Percentiles rank a stretch among this genome's conserved stretches.
Evolutionary conservation across 768 basidiomycete species (phyloP).

Genomic region (Termitomyces eurrhizus): DNA sequence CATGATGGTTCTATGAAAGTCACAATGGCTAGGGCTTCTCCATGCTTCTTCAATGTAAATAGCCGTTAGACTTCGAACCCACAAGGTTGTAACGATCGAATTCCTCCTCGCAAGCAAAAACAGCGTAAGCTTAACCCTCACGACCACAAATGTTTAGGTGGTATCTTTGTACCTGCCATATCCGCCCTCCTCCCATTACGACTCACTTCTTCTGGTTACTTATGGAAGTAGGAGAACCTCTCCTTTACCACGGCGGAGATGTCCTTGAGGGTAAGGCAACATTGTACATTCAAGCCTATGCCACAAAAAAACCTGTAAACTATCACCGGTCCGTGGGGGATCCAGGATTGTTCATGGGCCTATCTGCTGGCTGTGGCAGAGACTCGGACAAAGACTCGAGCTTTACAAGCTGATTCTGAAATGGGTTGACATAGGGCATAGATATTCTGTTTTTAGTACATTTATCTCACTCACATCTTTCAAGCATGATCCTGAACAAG

Average conservation of each 20-base stretch:
- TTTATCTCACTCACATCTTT: background rate
- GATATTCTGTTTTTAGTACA: background rate
- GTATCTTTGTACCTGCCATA: slow-evolving; percentile 52
- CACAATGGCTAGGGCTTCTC: background rate
- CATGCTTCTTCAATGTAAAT: background rate
- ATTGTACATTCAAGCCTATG: slow-evolving; percentile 53
- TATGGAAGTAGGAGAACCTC: slow-evolving; percentile 56
- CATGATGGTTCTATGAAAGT: background rate
- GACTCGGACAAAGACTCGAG: background rate
- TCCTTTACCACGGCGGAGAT: slow-evolving; percentile 54
- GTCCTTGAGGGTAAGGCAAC: slow-evolving; percentile 54
- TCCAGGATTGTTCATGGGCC: too few species aligned
- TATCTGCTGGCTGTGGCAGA: background rate
- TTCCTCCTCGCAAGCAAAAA: slow-evolving; percentile 25
- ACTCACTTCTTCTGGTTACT: slow-evolving; percentile 25
- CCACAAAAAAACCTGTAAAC: slow-evolving; percentile 30
- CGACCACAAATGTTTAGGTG: background rate
- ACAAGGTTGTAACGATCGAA: slow-evolving; percentile 33
- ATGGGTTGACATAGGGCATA: background rate
- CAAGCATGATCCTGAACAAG: background rate
- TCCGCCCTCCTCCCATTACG: slow-evolving; percentile 19
- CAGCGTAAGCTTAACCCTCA: background rate
- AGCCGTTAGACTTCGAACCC: background rate
- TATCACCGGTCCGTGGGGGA: slow-evolving; percentile 11
- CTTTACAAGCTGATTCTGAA: background rate